A percentile compares a stretch with the other conserved stretches of the same genome.
Evolutionary conservation across 2,329 filamentous ascomycete species (phyloP).

Genomic region (Sclerotinia minor): DNA sequence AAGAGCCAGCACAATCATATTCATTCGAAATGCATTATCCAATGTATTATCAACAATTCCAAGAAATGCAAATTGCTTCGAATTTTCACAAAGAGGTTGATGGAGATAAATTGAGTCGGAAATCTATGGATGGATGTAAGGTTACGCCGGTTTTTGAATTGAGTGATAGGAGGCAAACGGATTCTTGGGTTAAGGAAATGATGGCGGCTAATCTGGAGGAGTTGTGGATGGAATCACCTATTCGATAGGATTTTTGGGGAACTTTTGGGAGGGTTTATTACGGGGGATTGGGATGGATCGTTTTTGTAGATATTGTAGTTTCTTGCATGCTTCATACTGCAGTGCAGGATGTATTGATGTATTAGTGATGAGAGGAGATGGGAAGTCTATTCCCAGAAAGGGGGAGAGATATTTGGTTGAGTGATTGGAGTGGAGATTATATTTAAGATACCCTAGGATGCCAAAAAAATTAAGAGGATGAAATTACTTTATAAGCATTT

Average conservation of each 20-base stretch:
- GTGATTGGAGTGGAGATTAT: neutral
- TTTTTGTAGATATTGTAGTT: neutral
- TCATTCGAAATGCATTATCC: neutral
- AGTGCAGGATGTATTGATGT: neutral
- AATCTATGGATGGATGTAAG: neutral
- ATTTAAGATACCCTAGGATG: neutral
- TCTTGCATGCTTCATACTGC: neutral
- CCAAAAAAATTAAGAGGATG: neutral
- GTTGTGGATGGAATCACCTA: slow-evolving; percentile 8
- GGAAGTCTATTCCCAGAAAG: neutral
- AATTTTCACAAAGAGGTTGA: neutral
- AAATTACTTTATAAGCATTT: neutral
- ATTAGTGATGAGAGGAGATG: neutral
- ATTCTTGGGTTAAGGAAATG: slow-evolving; percentile 12
- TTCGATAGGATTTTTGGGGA: neutral
- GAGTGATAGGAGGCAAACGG: neutral
- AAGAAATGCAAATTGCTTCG: neutral
- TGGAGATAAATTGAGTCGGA: neutral
- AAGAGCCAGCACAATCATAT: neutral
- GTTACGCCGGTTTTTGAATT: neutral
- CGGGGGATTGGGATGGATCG: neutral
- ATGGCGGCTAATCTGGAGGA: slow-evolving; percentile 2
- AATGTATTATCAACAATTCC: neutral
- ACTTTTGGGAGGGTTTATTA: neutral
- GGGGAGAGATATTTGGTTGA: neutral